A percentile compares a stretch with the other conserved stretches of the same genome.
phyloP scores from a whole-genome alignment of 257 asterid genomes.

The Primulina eburnea region DNA sequence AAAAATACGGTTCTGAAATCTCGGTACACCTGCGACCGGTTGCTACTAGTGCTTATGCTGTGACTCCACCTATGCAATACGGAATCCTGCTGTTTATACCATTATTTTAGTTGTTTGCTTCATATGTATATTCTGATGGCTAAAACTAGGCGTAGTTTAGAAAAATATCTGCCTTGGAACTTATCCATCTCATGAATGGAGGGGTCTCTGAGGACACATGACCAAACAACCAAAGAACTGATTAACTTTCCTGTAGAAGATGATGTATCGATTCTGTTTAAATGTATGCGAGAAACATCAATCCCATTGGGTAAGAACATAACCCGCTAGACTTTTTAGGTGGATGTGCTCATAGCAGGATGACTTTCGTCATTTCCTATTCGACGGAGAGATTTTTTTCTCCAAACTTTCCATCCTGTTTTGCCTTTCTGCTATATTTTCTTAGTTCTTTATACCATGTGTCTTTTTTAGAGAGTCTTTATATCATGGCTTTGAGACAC shows the following conservation, averaged over 20 bases:
- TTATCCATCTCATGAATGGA: not conserved
- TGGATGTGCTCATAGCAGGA: not conserved
- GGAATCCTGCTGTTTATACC: not conserved
- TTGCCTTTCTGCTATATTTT: not conserved
- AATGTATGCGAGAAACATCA: not conserved
- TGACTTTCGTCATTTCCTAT: not conserved
- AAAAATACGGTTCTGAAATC: not conserved
- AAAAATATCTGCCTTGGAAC: not conserved
- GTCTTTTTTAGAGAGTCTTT: no score
- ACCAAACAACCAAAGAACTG: not conserved
- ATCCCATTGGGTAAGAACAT: not conserved
- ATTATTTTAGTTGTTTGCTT: not conserved
- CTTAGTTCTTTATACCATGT: not conserved
- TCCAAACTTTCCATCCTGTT: not conserved
- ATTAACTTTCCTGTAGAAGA: not conserved
- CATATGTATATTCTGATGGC: not conserved
- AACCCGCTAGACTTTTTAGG: not conserved
- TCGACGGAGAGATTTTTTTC: not conserved
- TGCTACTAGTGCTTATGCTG: not conserved
- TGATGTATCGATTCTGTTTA: not conserved
- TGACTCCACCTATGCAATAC: not conserved
- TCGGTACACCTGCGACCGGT: no score
- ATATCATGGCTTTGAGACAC: conserved; percentile 8
- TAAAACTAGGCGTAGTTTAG: not conserved
- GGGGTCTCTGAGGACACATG: not conserved